Evolutionary conservation across 495 filamentous ascomycete genomes (phyloP).

Genomic region (Parachaetomium inaequale): DNA sequence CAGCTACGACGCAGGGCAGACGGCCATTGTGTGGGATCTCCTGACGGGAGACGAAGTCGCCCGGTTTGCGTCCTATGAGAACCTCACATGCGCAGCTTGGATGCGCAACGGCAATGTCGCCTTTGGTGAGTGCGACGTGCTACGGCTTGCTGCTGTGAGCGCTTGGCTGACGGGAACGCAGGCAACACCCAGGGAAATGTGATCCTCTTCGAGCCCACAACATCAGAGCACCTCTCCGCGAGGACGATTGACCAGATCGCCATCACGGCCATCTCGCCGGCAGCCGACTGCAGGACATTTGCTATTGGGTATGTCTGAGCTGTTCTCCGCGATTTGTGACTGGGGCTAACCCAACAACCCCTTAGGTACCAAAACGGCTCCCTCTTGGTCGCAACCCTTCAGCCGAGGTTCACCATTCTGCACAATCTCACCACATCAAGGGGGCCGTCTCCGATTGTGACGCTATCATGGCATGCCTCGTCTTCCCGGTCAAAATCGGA

Average conservation of each 20-base stretch:
- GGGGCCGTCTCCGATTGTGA: slow-evolving; percentile 81
- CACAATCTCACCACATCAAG: slow-evolving; percentile 83
- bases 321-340: neutral
- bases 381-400: slow-evolving; percentile 81
- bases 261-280: slow-evolving; percentile 85
- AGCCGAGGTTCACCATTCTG: slow-evolving; percentile 89
- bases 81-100: slow-evolving; percentile 81
- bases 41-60: slow-evolving; percentile 88
- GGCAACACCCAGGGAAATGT: slow-evolving; percentile 89
- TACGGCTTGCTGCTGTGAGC: slow-evolving; percentile 10
- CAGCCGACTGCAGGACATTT: slow-evolving; percentile 91
- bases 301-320: slow-evolving; percentile 71
- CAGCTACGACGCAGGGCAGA: slow-evolving; percentile 88
- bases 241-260: slow-evolving; percentile 89
- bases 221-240: slow-evolving; percentile 88
- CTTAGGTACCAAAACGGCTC: slow-evolving; percentile 90
- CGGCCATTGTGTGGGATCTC: slow-evolving; percentile 94
- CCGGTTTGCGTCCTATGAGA: slow-evolving; percentile 84
- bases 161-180: slow-evolving; percentile 36
- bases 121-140: slow-evolving; percentile 63
- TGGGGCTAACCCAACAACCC: neutral
- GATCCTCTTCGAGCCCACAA: slow-evolving; percentile 89
- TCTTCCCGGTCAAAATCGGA: slow-evolving; percentile 96
- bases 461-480: slow-evolving; percentile 95
- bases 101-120: slow-evolving; percentile 97